Conservation (phyloP, 345 rosid species). For the Pistacia integerrima region DNA sequence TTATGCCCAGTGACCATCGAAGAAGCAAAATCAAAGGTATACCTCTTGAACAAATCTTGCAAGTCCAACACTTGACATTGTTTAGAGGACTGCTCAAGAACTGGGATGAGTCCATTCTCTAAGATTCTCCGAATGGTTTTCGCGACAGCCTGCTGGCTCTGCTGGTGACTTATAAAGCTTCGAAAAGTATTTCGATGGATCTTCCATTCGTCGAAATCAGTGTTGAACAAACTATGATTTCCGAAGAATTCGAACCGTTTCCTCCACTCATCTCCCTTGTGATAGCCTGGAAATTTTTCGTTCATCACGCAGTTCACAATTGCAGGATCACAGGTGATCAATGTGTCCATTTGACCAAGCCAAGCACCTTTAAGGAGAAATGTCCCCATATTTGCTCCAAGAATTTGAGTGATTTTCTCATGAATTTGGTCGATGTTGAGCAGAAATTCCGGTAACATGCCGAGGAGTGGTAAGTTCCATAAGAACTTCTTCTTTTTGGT, state of each 20-base stretch:
- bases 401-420: neutral
- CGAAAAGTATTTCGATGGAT: constrained; percentile 15
- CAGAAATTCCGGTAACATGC: constrained; percentile 11
- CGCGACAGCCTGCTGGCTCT: neutral
- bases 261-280: constrained; percentile 18
- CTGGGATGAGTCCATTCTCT: constrained; percentile 9
- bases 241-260: constrained; percentile 27
- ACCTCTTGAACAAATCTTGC: constrained; percentile 24
- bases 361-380: constrained; percentile 20
- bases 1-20: constrained; percentile 3
- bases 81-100: constrained; percentile 9
- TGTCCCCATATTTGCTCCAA: neutral
- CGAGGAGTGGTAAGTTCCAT: constrained; percentile 16
- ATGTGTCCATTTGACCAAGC: constrained; percentile 18
- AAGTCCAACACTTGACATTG: constrained; percentile 9
- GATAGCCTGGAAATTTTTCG: constrained; percentile 19
- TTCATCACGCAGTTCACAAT: constrained; percentile 20
- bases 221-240: constrained; percentile 10
- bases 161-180: neutral
- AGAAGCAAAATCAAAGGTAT: neutral
- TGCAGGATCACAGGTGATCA: constrained; percentile 23
- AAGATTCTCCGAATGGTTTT: neutral
- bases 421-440: neutral
- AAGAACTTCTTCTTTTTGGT: neutral
- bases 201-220: constrained; percentile 25